phyloP scores from a whole-genome alignment of 73 alveolate genomes.

The Stentor coeruleus region DNA sequence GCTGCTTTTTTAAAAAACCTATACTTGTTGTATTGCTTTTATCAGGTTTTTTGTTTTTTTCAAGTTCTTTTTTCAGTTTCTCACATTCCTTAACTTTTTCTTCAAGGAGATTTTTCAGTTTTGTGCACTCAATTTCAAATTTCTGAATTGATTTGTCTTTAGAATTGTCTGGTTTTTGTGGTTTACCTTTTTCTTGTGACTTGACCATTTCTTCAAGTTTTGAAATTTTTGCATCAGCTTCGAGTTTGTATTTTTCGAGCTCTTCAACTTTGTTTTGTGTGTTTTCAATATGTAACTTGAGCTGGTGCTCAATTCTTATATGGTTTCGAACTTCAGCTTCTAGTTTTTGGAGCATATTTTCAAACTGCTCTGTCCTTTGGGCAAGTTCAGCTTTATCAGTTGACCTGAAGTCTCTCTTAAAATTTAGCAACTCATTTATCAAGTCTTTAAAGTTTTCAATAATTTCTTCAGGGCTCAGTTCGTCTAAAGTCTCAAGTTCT shows the following conservation, averaged over 20 bases:
- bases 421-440: neutral
- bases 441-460: constrained; percentile 20
- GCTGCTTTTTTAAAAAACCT: neutral
- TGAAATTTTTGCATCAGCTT: neutral
- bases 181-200: neutral
- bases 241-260: constrained; percentile 53
- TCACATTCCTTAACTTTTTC: constrained; percentile 9
- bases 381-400: constrained; percentile 14
- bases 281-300: constrained; percentile 76
- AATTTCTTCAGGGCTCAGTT: neutral
- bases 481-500: constrained; percentile 16
- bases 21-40: neutral
- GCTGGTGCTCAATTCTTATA: constrained; percentile 80
- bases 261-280: constrained; percentile 74
- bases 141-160: neutral
- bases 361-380: constrained; percentile 11
- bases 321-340: constrained; percentile 91
- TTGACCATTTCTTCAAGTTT: neutral
- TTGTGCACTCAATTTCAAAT: neutral
- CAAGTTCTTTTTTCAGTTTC: constrained; percentile 15
- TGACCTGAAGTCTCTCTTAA: constrained; percentile 1
- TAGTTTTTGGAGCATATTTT: constrained; percentile 31
- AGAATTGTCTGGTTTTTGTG: neutral
- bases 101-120: constrained; percentile 4
- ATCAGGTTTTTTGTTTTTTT: neutral